Evolutionary conservation across 257 asterid genomes (phyloP).

Genomic region (Nicotiana sylvestris): DNA sequence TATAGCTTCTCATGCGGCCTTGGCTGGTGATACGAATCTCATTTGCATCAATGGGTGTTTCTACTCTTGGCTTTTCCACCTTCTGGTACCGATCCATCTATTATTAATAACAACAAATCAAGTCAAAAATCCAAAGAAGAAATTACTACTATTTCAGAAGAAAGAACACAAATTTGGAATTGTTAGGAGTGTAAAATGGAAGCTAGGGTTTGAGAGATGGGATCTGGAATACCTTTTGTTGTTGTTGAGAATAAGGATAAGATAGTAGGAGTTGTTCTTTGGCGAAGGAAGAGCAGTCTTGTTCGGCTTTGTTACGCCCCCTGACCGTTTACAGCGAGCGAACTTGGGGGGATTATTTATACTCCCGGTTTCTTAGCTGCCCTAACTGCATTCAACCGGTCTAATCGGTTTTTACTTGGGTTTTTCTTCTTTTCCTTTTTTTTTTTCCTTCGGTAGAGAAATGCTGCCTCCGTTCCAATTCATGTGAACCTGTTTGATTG

Average conservation of each 20-base stretch:
- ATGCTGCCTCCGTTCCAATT: too few species aligned
- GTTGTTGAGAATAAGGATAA: neutral
- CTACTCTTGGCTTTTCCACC: too few species aligned
- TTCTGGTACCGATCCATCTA: too few species aligned
- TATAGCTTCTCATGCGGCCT: constrained; percentile 70
- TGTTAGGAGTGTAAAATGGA: neutral
- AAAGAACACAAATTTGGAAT: too few species aligned
- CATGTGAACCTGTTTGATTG: too few species aligned
- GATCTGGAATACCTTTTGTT: neutral
- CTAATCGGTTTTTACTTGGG: constrained; percentile 5
- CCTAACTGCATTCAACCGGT: constrained; percentile 24
- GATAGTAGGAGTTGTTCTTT: constrained; percentile 7
- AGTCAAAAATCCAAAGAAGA: too few species aligned
- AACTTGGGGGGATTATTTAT: constrained; percentile 14
- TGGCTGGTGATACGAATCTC: constrained; percentile 43
- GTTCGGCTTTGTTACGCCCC: constrained; percentile 25
- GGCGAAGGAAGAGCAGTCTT: constrained; percentile 36
- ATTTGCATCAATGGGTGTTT: too few species aligned
- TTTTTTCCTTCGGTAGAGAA: too few species aligned
- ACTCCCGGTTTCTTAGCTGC: constrained; percentile 16
- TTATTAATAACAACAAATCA: too few species aligned
- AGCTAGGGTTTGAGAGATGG: neutral
- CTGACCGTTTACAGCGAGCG: constrained; percentile 1
- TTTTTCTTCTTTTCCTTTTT: neutral
- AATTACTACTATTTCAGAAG: too few species aligned